Evolutionary conservation across 345 rosid genomes (phyloP).

Genomic region (Boechera stricta): DNA sequence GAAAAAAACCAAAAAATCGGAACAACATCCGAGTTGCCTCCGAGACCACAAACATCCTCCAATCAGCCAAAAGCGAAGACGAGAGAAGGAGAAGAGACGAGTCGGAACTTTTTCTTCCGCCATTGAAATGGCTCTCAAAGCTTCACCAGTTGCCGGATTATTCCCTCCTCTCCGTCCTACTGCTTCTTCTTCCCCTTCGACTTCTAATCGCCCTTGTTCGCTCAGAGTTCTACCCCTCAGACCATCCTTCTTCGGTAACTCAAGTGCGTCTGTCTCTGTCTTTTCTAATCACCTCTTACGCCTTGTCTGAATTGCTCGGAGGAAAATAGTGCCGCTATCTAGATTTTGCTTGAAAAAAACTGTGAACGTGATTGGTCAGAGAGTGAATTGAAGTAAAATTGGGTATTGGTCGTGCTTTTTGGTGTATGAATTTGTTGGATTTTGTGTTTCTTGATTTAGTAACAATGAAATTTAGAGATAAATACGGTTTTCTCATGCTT

Average conservation of each 20-base stretch:
- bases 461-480: not conserved
- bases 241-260: constrained; percentile 50
- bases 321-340: not conserved
- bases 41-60: constrained; percentile 36
- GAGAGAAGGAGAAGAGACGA: constrained; percentile 16
- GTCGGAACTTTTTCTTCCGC: not conserved
- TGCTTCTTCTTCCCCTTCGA: constrained; percentile 35
- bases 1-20: not conserved
- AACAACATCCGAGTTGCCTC: constrained; percentile 27
- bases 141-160: constrained; percentile 52
- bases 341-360: not conserved
- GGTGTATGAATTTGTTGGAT: not conserved
- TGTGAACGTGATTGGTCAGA: constrained; percentile 20
- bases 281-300: not conserved
- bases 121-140: constrained; percentile 50
- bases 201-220: constrained; percentile 37
- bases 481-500: constrained; percentile 6
- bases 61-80: constrained; percentile 18
- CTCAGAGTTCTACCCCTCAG: constrained; percentile 42
- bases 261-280: constrained; percentile 23
- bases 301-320: constrained; percentile 14
- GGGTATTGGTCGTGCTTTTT: not conserved
- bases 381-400: not conserved
- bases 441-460: not conserved
- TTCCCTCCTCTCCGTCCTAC: constrained; percentile 46